Base-by-base conservation (phyloP, 192 early-diverging fungal species). In the Coemansia sp. region DNA sequence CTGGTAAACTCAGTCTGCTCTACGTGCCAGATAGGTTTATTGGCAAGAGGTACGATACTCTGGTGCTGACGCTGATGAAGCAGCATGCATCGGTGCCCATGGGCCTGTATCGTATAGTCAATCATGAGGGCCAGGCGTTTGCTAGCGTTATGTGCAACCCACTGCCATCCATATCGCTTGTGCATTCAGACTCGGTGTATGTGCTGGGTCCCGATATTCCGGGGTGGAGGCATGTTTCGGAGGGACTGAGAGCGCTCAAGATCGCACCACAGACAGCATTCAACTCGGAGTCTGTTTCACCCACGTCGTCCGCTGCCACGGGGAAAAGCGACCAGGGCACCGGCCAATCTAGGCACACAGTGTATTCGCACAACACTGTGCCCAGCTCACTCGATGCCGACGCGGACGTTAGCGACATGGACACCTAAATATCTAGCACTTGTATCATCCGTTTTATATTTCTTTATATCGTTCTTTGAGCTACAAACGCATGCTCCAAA, bases 401-500 rank as follows among this genome's bases (percentile, higher is more conserved):
- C 26, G 66, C 75, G 13, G 69, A 67, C 38, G 64, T 64, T 16
- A 70, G 69, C 62, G 75, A 77, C 40, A n/a, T 40, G 13, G 75
- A 66, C 3, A 23, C 33, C 4, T 32, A n/a, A 44, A 14, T 42
- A 7, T 9, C 39, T 42, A 10, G 46, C 6, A 6, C n/a, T 49
- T 49, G 16, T 49, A 23, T 23, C 23, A 23, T 23, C 23, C 23
- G 23, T 21, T 49, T 21, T 49, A 49, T 1, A 4, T 21, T n/a
- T 2, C n/a, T 49, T 19, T n/a, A 21, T 8, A 4, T 6, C 9
- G 11, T 8, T 26, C 57, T 32, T 17, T 59, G 57, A 6, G 57
- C 32, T 37, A 82, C 53, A 67, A 95, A 97, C 17, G 91, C 89
- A 62, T 96, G 94, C 33, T 84, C 67, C 3, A 97, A 66, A 0